Conservation (phyloP, 1,284 basidiomycete genomes). For the Phylloboletellus chloephorus region DNA sequence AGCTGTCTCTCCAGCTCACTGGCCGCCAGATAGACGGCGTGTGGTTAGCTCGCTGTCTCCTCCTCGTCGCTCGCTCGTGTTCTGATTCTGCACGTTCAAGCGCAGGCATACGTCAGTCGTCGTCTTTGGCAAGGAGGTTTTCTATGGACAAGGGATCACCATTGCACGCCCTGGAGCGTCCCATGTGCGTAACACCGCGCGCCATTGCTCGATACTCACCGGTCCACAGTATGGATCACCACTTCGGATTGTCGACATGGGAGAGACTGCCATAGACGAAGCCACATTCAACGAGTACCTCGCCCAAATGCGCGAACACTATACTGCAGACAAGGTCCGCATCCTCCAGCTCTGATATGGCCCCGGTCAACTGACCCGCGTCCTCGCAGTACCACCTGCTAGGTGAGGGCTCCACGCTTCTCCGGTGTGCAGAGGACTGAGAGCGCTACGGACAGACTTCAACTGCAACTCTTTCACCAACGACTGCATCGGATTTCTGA, state of each 20-base stretch:
- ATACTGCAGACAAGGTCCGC: slow-evolving; percentile 79
- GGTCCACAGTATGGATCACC: slow-evolving; percentile 68
- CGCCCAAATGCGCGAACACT: slow-evolving; percentile 66
- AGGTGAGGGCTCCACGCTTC: slow-evolving; percentile 40
- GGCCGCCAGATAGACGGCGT: slow-evolving; percentile 86
- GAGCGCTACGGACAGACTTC: slow-evolving; percentile 48
- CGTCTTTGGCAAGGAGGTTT: slow-evolving; percentile 78
- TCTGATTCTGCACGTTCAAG: slow-evolving; percentile 15
- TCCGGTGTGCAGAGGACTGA: background rate
- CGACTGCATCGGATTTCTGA: slow-evolving; percentile 80
- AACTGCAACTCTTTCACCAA: slow-evolving; percentile 92
- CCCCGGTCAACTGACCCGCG: slow-evolving; percentile 4
- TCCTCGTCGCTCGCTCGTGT: background rate
- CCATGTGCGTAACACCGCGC: slow-evolving; percentile 48
- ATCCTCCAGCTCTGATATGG: background rate
- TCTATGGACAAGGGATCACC: slow-evolving; percentile 83
- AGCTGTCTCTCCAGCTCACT: slow-evolving; percentile 71
- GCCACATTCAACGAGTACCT: slow-evolving; percentile 83
- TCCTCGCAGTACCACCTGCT: slow-evolving; percentile 76
- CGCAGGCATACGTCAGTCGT: slow-evolving; percentile 86
- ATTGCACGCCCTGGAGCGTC: slow-evolving; percentile 66
- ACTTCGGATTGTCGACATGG: slow-evolving; percentile 71
- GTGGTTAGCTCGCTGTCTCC: slow-evolving; percentile 48
- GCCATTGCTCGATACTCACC: background rate
- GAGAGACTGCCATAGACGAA: slow-evolving; percentile 77